Evolutionary conservation across 169 alveolate genomes (phyloP).

Genomic region (Plasmodium yoelii): DNA sequence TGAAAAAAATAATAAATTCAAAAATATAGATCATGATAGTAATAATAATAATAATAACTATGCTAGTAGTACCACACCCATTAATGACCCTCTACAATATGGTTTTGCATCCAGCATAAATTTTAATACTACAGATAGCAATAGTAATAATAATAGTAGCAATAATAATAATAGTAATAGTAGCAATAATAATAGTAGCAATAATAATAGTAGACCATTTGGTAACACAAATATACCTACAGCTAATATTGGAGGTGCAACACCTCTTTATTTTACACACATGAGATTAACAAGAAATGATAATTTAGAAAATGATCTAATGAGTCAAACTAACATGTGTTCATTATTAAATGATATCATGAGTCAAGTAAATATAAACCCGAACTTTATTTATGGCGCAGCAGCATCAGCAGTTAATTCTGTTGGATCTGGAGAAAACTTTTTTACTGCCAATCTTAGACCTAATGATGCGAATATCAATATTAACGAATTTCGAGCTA

Average conservation of each 20-base stretch:
- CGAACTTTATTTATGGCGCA: constrained; percentile 35
- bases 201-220: not conserved
- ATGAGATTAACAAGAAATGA: constrained; percentile 68
- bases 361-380: constrained; percentile 63
- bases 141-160: too few species aligned
- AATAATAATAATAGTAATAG: too few species aligned
- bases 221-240: not conserved
- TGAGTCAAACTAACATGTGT: constrained; percentile 64
- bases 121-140: too few species aligned
- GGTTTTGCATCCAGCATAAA: constrained; percentile 13
- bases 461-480: constrained; percentile 4
- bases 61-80: not conserved
- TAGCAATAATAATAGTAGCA: too few species aligned
- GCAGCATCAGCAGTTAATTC: not conserved
- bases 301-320: constrained; percentile 41
- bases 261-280: constrained; percentile 69
- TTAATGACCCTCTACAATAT: constrained; percentile 34
- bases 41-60: not conserved
- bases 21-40: constrained; percentile 8
- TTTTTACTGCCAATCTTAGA: not conserved
- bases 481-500: constrained; percentile 4
- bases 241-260: not conserved
- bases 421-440: not conserved
- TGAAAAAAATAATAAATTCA: constrained; percentile 13
- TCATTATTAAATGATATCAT: constrained; percentile 48